Evolutionary conservation across 1,139 yeast species (phyloP).

Genomic region (Citeromyces hawaiiensis): DNA sequence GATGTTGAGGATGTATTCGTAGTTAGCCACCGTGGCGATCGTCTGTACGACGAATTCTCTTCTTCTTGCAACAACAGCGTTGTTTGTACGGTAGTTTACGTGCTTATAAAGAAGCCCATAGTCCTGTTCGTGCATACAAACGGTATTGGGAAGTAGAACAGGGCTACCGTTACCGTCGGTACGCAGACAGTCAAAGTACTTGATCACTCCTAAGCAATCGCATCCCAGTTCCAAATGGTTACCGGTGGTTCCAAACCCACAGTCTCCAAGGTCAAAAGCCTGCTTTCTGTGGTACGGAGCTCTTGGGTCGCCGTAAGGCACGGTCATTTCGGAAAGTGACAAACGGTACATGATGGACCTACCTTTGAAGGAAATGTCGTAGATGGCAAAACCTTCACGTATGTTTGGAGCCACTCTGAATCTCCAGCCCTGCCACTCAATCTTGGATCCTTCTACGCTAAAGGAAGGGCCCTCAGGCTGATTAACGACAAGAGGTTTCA

Average conservation of each 20-base stretch:
- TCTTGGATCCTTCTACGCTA: slow-evolving; percentile 43
- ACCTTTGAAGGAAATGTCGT: slow-evolving; percentile 70
- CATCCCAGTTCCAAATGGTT: slow-evolving; percentile 70
- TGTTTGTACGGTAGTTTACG: slow-evolving; percentile 66
- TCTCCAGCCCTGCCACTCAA: slow-evolving; percentile 86
- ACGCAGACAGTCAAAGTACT: slow-evolving; percentile 60
- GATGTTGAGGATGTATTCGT: slow-evolving; percentile 71
- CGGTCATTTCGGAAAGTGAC: slow-evolving; percentile 80
- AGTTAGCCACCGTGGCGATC: slow-evolving; percentile 82
- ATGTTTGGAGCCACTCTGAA: slow-evolving; percentile 63
- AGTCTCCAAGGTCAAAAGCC: slow-evolving; percentile 86
- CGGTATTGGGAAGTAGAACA: slow-evolving; percentile 51
- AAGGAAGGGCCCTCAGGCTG: slow-evolving; percentile 89
- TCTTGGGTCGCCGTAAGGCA: slow-evolving; percentile 85
- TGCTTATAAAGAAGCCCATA: slow-evolving; percentile 74
- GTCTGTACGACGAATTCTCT: slow-evolving; percentile 79
- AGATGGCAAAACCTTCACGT: slow-evolving; percentile 77
- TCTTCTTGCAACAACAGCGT: slow-evolving; percentile 71
- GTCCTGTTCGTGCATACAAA: slow-evolving; percentile 88
- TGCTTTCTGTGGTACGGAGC: slow-evolving; percentile 86
- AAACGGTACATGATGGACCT: slow-evolving; percentile 71
- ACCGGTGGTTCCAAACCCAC: slow-evolving; percentile 77
- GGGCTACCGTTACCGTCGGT: slow-evolving; percentile 56
- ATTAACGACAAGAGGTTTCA: slow-evolving; percentile 62
- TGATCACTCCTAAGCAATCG: slow-evolving; percentile 81